Evolutionary conservation across 2,329 filamentous ascomycete genomes (phyloP), one percentile per base, ranked within the genome.

Genomic region (Colletotrichum neosansevieriae): DNA sequence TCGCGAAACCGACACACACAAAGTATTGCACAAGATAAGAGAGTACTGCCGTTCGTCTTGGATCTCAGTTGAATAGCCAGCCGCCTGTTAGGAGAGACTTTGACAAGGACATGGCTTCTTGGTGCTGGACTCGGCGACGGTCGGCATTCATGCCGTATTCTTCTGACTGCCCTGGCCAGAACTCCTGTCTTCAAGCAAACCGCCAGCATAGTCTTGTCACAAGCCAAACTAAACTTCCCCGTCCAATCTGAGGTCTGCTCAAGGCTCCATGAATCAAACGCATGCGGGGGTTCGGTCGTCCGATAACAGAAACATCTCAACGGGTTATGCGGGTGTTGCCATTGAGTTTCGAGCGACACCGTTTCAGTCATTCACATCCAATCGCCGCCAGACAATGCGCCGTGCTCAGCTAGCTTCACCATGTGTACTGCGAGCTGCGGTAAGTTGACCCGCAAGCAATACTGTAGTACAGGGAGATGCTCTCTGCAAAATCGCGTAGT

Each of bases 261-360:
- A 36, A n/a, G 21, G 17, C 24, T 21, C 15, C 49, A 34, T 15
- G 49, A 29, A 34, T 36, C 49, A 29, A 32, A 53, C 32, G 49
- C 49, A 17, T 29, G 49, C 29, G 15, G 49, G 49, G 49, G 29
- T 11, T 38, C 7, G 10, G n/a, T 53, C 49, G 21, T 36, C 49
- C 49, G 17, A 53, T 32, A 15, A 53, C 29, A 32, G 29, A 53
- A 36, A 53, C 29, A 32, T 53, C 49, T 53, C 15, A 7, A 17
- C n/a, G n/a, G 29, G 29, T 53, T 19, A 53, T 53, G 49, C 49
- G 29, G 49, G 15, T 53, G 49, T 53, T 17, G 49, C 49, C 49
- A 53, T 53, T 53, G 29, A 53, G 49, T 53, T 53, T 53, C 49
- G 49, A 24, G 32, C 49, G 49, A 53, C 49, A 32, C 32, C 10